phyloP scores from a whole-genome alignment of 306 rosid genomes.

The Vicia sativa region DNA sequence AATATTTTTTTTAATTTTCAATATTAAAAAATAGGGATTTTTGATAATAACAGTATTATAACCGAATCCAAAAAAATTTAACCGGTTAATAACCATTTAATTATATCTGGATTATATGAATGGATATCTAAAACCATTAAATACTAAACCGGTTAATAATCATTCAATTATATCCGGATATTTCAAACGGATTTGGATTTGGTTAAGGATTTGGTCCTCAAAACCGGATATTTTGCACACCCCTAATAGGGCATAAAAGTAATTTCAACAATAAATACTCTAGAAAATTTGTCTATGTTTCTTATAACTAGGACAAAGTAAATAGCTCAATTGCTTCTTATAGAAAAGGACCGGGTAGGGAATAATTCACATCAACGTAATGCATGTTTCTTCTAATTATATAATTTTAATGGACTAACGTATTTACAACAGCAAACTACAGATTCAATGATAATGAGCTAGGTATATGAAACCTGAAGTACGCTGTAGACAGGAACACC shows the following conservation, averaged over 20 bases:
- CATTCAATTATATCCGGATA: no score
- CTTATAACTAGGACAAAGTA: not conserved
- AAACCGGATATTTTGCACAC: no score
- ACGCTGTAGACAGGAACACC: conserved; percentile 87
- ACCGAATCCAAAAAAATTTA: no score
- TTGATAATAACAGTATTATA: no score
- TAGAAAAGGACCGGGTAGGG: not conserved
- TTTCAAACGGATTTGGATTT: no score
- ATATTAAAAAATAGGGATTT: no score
- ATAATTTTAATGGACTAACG: conserved; percentile 19
- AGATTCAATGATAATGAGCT: conserved; percentile 17
- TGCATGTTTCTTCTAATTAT: conserved; percentile 10
- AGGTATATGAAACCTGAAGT: conserved; percentile 67
- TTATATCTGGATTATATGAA: no score
- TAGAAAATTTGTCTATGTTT: not conserved
- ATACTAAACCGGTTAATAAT: no score
- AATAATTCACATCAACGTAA: conserved; percentile 17
- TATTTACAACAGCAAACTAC: conserved; percentile 16
- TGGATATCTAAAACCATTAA: no score
- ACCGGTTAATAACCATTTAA: no score
- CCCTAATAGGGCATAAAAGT: not conserved
- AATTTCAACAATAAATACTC: not conserved
- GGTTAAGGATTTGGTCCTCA: no score
- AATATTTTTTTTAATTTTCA: no score
- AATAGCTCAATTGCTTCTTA: not conserved